Evolutionary conservation across 2,329 filamentous ascomycete genomes (phyloP).

Genomic region (Huntiella moniliformis): DNA sequence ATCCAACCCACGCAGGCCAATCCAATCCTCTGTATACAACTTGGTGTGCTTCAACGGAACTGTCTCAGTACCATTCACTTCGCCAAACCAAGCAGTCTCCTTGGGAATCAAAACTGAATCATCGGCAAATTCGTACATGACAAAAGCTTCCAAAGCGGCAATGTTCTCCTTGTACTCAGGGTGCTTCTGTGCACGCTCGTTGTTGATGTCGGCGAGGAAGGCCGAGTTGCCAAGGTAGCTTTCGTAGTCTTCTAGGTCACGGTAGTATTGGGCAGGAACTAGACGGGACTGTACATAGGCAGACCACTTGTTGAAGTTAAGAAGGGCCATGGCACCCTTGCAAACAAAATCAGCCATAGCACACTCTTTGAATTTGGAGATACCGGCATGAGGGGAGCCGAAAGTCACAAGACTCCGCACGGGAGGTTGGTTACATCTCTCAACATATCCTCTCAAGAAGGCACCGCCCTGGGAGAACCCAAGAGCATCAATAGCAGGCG

Average conservation of each 20-base stretch:
- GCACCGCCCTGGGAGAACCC: constrained; percentile 94
- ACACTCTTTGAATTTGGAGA: constrained; percentile 65
- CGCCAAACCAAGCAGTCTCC: constrained; percentile 78
- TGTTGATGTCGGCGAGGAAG: constrained; percentile 91
- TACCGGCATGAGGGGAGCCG: constrained; percentile 83
- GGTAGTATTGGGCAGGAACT: constrained; percentile 90
- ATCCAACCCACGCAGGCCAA: constrained; percentile 66
- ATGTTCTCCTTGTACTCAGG: constrained; percentile 53
- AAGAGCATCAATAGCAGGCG: constrained; percentile 70
- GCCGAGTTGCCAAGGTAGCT: constrained; percentile 64
- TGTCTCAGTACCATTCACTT: constrained; percentile 55
- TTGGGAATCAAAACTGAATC: constrained; percentile 78
- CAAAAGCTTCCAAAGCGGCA: constrained; percentile 51
- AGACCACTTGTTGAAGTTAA: constrained; percentile 68
- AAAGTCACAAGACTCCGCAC: constrained; percentile 72
- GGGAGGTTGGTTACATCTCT: constrained; percentile 64
- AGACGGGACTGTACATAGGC: constrained; percentile 57
- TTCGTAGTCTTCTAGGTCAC: constrained; percentile 48
- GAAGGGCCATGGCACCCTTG: constrained; percentile 55
- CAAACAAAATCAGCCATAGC: constrained; percentile 57
- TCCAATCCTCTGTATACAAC: constrained; percentile 83
- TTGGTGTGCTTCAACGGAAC: constrained; percentile 48
- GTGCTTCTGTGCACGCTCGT: constrained; percentile 65
- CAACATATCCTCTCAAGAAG: constrained; percentile 78
- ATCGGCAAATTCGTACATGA: constrained; percentile 76